Evolutionary conservation across 129 eudicot genomes (phyloP).

Genomic region (Pulicaria dysenterica): DNA sequence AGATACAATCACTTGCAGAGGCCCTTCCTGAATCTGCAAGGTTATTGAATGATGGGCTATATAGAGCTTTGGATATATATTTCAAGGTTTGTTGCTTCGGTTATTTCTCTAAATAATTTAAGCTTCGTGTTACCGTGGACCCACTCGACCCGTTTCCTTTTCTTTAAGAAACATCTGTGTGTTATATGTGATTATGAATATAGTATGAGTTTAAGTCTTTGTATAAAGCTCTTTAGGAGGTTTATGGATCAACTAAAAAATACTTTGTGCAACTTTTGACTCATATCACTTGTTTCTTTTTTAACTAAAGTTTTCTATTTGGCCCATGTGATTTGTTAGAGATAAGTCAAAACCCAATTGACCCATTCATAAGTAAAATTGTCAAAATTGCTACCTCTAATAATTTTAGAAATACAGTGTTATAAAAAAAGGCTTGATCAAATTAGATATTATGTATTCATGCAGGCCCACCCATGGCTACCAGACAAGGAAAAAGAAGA

Average conservation of each 20-base stretch:
- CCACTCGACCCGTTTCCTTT: no score
- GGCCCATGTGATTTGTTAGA: background rate
- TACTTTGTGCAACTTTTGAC: background rate
- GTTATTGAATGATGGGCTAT: constrained; percentile 85
- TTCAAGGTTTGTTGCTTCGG: constrained; percentile 59
- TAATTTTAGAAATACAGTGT: background rate
- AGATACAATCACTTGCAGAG: constrained; percentile 65
- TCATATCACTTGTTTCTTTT: background rate
- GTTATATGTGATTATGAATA: no score
- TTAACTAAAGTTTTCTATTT: background rate
- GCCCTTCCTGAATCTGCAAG: constrained; percentile 93
- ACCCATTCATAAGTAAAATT: background rate
- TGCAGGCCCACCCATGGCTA: constrained; percentile 92
- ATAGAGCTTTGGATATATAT: constrained; percentile 86
- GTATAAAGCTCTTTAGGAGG: background rate
- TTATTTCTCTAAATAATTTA: background rate
- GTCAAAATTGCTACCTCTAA: background rate
- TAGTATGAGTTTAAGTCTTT: background rate
- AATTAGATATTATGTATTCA: constrained; percentile 6
- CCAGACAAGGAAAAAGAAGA: constrained; percentile 71
- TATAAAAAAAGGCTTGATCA: background rate
- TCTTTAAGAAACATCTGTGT: no score
- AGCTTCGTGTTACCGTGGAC: no score
- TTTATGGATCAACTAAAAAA: constrained; percentile 4
- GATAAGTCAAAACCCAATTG: background rate